phyloP scores from a whole-genome alignment of 139 green algal species.

The Auxenochlorella pyrenoidosa region DNA sequence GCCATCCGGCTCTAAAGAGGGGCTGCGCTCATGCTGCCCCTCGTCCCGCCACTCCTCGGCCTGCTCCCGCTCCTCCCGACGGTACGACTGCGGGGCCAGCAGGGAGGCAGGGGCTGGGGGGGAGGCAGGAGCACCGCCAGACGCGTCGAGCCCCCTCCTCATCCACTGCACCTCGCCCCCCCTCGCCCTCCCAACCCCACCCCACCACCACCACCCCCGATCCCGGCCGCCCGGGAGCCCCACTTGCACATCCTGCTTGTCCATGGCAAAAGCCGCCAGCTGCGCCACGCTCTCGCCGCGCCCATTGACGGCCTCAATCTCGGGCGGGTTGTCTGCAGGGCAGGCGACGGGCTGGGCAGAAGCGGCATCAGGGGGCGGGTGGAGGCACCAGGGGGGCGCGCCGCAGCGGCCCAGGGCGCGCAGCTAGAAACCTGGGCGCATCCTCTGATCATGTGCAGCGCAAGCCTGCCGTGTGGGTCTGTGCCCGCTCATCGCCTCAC shows the following conservation, averaged over 20 bases:
- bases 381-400: too few relatives aligned
- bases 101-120: not conserved
- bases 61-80: not conserved
- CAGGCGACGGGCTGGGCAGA: too few relatives aligned
- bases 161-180: not conserved
- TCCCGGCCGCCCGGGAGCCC: not conserved
- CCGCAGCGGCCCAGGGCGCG: not conserved
- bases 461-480: too few relatives aligned
- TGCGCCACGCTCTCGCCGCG: conserved; percentile 42
- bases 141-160: not conserved
- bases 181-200: not conserved
- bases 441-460: too few relatives aligned
- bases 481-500: too few relatives aligned
- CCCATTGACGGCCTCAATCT: conserved; percentile 40
- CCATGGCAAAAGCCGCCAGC: conserved; percentile 33
- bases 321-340: conserved; percentile 29
- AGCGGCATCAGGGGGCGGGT: too few relatives aligned
- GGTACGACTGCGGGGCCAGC: conserved; percentile 9
- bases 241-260: conserved; percentile 3
- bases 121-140: not conserved
- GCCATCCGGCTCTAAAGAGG: not conserved
- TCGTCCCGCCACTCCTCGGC: not conserved
- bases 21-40: conserved; percentile 7
- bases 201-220: not conserved
- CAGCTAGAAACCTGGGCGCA: too few relatives aligned